These are phyloP conservation scores for Aspergillus incahuasiensis DNA, from an alignment of 495 filamentous ascomycete genomes.

Conservation along the genomic window DNA sequence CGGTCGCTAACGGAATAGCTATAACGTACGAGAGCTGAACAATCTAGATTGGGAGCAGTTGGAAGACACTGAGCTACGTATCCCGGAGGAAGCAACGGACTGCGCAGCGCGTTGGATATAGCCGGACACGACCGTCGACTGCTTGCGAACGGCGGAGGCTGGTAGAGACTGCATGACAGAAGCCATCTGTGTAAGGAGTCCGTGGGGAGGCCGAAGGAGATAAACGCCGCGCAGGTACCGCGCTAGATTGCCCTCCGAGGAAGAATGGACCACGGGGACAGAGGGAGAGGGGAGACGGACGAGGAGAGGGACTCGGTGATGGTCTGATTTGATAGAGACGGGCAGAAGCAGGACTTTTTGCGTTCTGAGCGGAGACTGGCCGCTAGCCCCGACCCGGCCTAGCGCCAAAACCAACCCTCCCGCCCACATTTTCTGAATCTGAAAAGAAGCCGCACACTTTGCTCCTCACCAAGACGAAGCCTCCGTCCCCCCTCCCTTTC, in stretches of 20 bases:
- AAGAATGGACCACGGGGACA: background rate
- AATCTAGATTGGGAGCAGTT: slow-evolving; percentile 28
- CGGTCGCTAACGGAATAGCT: slow-evolving; percentile 11
- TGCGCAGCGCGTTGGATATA: slow-evolving; percentile 22
- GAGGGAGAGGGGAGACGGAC: background rate
- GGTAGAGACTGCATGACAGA: slow-evolving; percentile 32
- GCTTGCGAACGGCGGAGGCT: slow-evolving; percentile 36
- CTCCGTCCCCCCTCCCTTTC: slow-evolving; percentile 10
- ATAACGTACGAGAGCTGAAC: slow-evolving; percentile 31
- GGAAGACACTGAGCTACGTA: slow-evolving; percentile 33
- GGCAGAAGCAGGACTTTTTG: slow-evolving; percentile 23
- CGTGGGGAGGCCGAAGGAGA: slow-evolving; percentile 2
- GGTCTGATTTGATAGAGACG: slow-evolving; percentile 9
- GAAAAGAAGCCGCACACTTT: slow-evolving; percentile 28
- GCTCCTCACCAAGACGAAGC: slow-evolving; percentile 10
- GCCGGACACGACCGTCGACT: slow-evolving; percentile 26
- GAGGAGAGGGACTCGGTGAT: slow-evolving; percentile 13
- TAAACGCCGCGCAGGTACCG: background rate
- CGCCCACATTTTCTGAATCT: slow-evolving; percentile 41
- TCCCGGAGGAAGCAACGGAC: slow-evolving; percentile 31
- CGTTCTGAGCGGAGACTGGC: slow-evolving; percentile 24
- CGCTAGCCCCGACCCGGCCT: slow-evolving; percentile 27
- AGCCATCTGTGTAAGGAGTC: slow-evolving; percentile 26
- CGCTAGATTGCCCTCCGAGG: slow-evolving; percentile 1
- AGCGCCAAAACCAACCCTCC: slow-evolving; percentile 35